Evolutionary conservation across 768 basidiomycete genomes (phyloP), one percentile per base, ranked within the genome.

Genomic region (Rhodotorula taiwanensis): DNA sequence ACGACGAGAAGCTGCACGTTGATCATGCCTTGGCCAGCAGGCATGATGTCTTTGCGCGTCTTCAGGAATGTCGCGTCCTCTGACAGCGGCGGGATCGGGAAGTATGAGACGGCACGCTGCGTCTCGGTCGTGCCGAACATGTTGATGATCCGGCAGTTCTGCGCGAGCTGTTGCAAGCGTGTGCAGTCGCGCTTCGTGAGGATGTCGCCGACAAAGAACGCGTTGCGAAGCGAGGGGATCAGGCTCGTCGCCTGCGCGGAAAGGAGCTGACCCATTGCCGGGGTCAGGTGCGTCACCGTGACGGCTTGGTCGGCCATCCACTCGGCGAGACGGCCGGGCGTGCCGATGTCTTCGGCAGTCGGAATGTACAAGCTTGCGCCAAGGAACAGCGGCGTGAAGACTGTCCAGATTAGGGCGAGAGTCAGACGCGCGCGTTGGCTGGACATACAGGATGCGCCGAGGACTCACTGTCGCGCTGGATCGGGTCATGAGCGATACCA

Each of bases 71-170:
- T 92, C 1, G 86, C 81, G 73, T 98, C 92, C 58, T 81, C 80
- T 13, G 85, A 79, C 14, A 94, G 82, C 55, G 88, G 83, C 4
- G 94, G 92, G 70, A 98, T 90, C 27, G 85, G 82, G 74, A 93
- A 97, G 78, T 97, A 98, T 27, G 93, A 97, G 15, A 99, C 95
- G 4, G 95, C 95, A 55, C 95, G 88, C 75, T 99, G 95, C 13
- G 95, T 98, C 77, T 99, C 95, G 27, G 95, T 99, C 11, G 95
- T 98, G 21, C 95, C 95, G 76, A 97, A 99, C 95, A 99, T 99
- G 80, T 99, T 99, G 76, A 98, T 86, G 74, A 99, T 97, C 39
- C 84, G 80, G 20, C 93, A 91, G 71, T 98, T 95, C 18, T 84
- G 79, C 4, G 94, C 95, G 52, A 99, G 85, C 4, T 88, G 81